Evolutionary conservation across 257 asterid genomes (phyloP), one percentile per base, ranked within the genome.

Genomic region (Nicotiana paniculata): DNA sequence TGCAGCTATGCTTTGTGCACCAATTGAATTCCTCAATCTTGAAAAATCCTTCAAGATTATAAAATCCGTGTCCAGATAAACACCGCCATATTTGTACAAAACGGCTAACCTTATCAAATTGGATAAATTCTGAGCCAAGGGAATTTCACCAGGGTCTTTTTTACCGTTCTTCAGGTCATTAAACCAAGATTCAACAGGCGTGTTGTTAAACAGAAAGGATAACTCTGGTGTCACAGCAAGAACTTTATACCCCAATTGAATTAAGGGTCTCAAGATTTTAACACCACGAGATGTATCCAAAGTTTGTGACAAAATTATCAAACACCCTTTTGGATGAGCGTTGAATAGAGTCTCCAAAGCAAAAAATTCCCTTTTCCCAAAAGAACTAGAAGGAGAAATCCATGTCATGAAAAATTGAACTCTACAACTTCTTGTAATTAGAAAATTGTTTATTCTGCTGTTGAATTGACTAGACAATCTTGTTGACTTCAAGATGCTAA

Each of bases 71-170:
- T 94, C 97, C 48, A 94, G 57, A 70, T 93, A 94, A 58, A 91
- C 89, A 0, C 98, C 98, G 15, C 98, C 97, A 28, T 91, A 93
- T 43, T 86, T 90, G 85, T 91, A 94, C 24, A 94, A 11, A 61
- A 88, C 92, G 1, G 91, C 94, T 5, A 92, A 91, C 81, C 98
- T 88, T 5, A 94, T 87, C 89, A 94, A 66, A 79, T 94, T 93
- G 0, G 98, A 94, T 17, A 94, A 57, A 37, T 94, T 91, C 8
- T 94, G 98, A 0, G 92, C 89, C 24, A 93, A 72, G 5, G 98
- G 92, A 21, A 93, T 89, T 43, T 66, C 86, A 15, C 98, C 98
- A 0, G 97, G 90, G 59, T 85, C 87, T 84, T 39, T 88, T 39
- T 28, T 55, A 3, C 97, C 97, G 0, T 53, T 90, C 82, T 85